Conservation (phyloP, 1,284 basidiomycete genomes). For the Trametes sp. region DNA sequence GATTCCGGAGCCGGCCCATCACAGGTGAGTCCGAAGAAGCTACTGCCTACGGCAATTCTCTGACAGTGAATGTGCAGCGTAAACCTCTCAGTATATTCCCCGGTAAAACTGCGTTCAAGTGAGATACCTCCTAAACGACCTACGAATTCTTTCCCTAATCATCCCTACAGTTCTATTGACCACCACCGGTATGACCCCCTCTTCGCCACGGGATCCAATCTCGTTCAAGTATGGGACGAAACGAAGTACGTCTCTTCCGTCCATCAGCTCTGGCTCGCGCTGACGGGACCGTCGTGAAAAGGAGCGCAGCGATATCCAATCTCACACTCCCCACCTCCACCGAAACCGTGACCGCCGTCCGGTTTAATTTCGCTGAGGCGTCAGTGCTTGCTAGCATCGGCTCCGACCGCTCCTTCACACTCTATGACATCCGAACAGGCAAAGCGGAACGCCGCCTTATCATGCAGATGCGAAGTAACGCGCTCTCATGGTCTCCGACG, state of each 20-base stretch:
- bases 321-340: slow-evolving; percentile 84
- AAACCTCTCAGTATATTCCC: slow-evolving; percentile 79
- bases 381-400: slow-evolving; percentile 95
- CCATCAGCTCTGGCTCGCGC: background rate
- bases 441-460: slow-evolving; percentile 92
- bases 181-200: slow-evolving; percentile 89
- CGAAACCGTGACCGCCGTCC: slow-evolving; percentile 88
- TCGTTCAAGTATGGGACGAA: slow-evolving; percentile 98
- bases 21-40: slow-evolving; percentile 33
- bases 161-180: slow-evolving; percentile 79
- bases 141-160: slow-evolving; percentile 10
- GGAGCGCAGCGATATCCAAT: slow-evolving; percentile 80
- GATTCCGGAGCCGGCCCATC: slow-evolving; percentile 45
- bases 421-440: slow-evolving; percentile 96
- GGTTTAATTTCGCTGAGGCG: slow-evolving; percentile 94
- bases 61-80: slow-evolving; percentile 37
- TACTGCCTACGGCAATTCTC: background rate
- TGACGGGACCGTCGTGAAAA: slow-evolving; percentile 35
- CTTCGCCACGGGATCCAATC: slow-evolving; percentile 94
- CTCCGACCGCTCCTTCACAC: slow-evolving; percentile 92
- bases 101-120: slow-evolving; percentile 92
- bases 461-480: slow-evolving; percentile 93
- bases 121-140: slow-evolving; percentile 31
- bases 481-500: slow-evolving; percentile 94
- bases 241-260: slow-evolving; percentile 66